Evolutionary conservation across 805 yeast species (phyloP).

Genomic region (Metschnikowia dekortorum): DNA sequence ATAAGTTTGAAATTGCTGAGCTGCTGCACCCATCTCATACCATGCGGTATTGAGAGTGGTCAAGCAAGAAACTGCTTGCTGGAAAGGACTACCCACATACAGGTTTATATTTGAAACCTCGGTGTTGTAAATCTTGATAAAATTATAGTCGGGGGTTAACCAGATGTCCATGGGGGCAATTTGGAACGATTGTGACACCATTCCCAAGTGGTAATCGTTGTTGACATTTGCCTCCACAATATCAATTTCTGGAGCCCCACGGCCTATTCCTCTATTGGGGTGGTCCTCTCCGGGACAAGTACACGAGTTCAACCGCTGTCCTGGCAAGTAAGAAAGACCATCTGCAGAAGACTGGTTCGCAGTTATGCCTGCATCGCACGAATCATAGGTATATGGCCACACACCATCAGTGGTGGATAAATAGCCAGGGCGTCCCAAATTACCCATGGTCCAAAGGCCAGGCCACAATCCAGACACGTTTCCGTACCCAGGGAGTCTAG

Average conservation of each 20-base stretch:
- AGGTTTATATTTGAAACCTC: slow-evolving; percentile 77
- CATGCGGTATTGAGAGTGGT: slow-evolving; percentile 76
- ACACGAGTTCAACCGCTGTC: slow-evolving; percentile 74
- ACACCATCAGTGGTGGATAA: slow-evolving; percentile 84
- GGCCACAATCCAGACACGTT: slow-evolving; percentile 88
- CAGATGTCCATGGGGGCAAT: slow-evolving; percentile 92
- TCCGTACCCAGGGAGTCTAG: slow-evolving; percentile 76
- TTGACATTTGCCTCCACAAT: slow-evolving; percentile 79
- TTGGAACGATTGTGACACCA: slow-evolving; percentile 90
- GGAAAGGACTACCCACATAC: slow-evolving; percentile 89
- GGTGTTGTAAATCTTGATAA: slow-evolving; percentile 63
- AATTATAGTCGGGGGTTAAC: slow-evolving; percentile 88
- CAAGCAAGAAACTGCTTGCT: slow-evolving; percentile 85
- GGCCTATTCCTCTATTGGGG: slow-evolving; percentile 81
- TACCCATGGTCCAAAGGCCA: slow-evolving; percentile 93
- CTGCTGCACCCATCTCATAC: slow-evolving; percentile 65
- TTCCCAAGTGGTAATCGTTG: slow-evolving; percentile 40
- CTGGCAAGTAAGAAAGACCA: slow-evolving; percentile 83
- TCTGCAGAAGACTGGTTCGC: slow-evolving; percentile 89
- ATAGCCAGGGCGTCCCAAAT: slow-evolving; percentile 88
- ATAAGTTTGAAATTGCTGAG: slow-evolving; percentile 59
- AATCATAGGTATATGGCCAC: slow-evolving; percentile 89
- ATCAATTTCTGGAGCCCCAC: slow-evolving; percentile 91
- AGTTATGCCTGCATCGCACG: slow-evolving; percentile 92
- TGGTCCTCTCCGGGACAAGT: slow-evolving; percentile 81